Evolutionary conservation across 1,284 basidiomycete species (phyloP), one percentile per base, ranked within the genome.

Genomic region (Sporisorium exsertum): DNA sequence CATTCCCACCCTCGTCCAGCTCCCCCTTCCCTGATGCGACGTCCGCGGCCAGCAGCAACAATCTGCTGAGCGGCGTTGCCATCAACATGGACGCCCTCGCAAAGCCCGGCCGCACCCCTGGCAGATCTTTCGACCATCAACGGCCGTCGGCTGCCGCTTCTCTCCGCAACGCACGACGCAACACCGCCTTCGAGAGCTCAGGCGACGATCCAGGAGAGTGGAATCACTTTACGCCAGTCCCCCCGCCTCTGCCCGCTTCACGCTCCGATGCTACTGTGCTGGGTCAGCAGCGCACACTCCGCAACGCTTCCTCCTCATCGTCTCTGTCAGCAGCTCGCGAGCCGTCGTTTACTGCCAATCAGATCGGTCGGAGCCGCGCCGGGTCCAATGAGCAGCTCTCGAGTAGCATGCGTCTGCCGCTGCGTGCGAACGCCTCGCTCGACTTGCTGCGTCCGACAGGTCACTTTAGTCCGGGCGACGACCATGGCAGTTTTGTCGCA

Each of bases 1-100:
- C 56, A 46, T 16, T 62, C 45, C 58, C 60, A 18, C 29, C 53
- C n/a, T 71, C 69, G 4, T 65, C 63, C 8, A 58, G 59, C 54
- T 64, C 72, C 29, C 58, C 46, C 49, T 65, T 66, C n/a, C 42
- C 47, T 24, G 63, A 64, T 32, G 33, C 67, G 15, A 20, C n/a
- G 7, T 62, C 72, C 1, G 53, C 66, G 13, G 49, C 55, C 2
- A 56, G 40, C 52, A 57, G 29, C 37, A 56, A 35, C 8, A 52
- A 42, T 29, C 8, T 65, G 20, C 52, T 66, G 24, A 58, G 50
- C 15, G 43, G 29, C 16, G 65, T 56, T 15, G 35, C 58, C 12
- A 75, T 70, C 66, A 70, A 75, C 27, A 45, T 70, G 35, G 63
- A 70, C 27, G 59, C 67, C 13, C 60, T 70, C 5, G 58, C 56